Evolutionary conservation across 768 basidiomycete genomes (phyloP), one percentile per base, ranked within the genome.

Genomic region (Scleroderma citrinum): DNA sequence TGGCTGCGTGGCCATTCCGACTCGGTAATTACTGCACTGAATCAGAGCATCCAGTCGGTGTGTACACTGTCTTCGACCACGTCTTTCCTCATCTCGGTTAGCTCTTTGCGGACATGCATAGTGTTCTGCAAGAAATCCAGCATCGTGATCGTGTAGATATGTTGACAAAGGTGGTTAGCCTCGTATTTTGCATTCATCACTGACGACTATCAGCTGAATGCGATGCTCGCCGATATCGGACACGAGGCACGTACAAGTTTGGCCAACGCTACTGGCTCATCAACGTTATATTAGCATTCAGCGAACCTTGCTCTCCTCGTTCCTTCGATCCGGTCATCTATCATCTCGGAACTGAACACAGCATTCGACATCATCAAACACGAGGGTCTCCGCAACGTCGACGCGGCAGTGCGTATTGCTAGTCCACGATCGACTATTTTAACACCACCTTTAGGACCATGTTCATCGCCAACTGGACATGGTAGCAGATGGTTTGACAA

Each of bases 381-480:
- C 19, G 59, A 65, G 48, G 48, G 54, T 45, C 58, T 60, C 24
- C 59, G 62, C 38, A 66, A 66, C 53, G 41, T 56, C 29, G 55
- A 66, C 13, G 47, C 40, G 11, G 53, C 57, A 31, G 65, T 66
- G 38, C 39, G 66, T 38, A 34, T 26, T 48, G 17, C 48, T 36
- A 29, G 49, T 31, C 19, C 11, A 17, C 23, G 32, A 45, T 39
- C 26, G 30, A 34, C 24, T 38, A 35, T 21, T 32, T 47, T 53
- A 38, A 62, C 44, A 17, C 12, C 20, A 30, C 55, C 12, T 49
- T 20, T 46, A 72, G 70, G 59, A 56, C 48, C 59, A 63, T 17
- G 41, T 68, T 31, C 65, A 68, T 32, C 56, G 54, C 21, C 60
- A 55, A 32, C 57, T 72, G 50, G 52, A 50, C 16, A 45, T 55